phyloP scores from a whole-genome alignment of 352 stramenopile genomes.

The Pythium plurisporium region DNA sequence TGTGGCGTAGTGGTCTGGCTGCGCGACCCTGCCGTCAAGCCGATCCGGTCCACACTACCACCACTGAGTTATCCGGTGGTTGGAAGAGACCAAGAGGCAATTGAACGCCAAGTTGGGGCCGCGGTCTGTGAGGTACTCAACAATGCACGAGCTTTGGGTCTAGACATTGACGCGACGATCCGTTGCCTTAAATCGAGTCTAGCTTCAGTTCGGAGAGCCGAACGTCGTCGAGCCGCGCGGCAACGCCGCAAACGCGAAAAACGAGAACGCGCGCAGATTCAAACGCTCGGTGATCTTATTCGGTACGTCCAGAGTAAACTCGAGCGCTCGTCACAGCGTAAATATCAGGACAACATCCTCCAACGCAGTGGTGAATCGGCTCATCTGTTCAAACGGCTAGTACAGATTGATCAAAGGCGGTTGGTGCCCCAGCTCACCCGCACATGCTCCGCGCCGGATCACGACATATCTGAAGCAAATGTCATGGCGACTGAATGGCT shows the following conservation, averaged over 20 bases:
- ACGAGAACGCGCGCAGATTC: background rate
- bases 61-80: background rate
- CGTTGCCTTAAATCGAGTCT: background rate
- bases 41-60: background rate
- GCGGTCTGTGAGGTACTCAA: background rate
- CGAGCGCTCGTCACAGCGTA: background rate
- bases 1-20: background rate
- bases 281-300: background rate
- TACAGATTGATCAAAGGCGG: background rate
- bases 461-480: background rate
- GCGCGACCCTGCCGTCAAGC: background rate
- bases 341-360: background rate
- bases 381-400: background rate
- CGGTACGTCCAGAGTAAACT: background rate
- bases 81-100: background rate
- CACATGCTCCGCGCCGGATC: background rate
- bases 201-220: background rate
- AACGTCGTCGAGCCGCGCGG: background rate
- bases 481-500: background rate
- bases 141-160: too few relatives aligned
- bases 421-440: background rate
- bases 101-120: background rate
- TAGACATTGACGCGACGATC: background rate
- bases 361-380: background rate
- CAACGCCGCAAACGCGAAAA: background rate